Percentiles rank a stretch among this genome's conserved stretches.
Conservation (phyloP, 805 yeast species). For the Hanseniaspora lachancei region DNA sequence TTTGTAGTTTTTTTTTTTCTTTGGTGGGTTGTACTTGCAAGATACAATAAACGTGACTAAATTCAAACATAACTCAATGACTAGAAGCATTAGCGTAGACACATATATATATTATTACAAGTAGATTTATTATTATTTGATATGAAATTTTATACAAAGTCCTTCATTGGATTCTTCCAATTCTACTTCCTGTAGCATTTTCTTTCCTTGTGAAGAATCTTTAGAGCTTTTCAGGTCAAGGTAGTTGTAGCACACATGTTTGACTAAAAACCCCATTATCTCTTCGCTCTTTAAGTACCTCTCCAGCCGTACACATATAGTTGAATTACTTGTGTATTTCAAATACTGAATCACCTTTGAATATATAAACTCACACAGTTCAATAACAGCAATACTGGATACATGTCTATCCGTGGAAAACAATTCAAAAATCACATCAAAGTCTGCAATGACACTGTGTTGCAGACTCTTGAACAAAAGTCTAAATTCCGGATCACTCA, state of each 20-base stretch:
- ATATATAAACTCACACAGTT: neutral
- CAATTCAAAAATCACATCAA: neutral
- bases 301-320: neutral
- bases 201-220: neutral
- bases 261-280: neutral
- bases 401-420: neutral
- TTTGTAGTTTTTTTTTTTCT: too few species aligned
- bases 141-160: too few species aligned
- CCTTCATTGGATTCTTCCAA: too few species aligned
- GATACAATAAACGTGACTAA: too few species aligned
- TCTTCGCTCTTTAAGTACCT: neutral
- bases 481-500: neutral
- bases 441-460: neutral
- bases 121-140: too few species aligned
- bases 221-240: neutral
- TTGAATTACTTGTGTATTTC: neutral
- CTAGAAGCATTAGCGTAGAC: too few species aligned
- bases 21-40: too few species aligned
- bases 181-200: too few species aligned
- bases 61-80: too few species aligned
- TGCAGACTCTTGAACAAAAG: neutral
- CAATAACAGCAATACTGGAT: neutral
- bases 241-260: constrained; percentile 8
- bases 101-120: too few species aligned
- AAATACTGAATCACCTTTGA: neutral